Evolutionary conservation across 257 asterid species (phyloP).

Genomic region (Petrea volubilis): DNA sequence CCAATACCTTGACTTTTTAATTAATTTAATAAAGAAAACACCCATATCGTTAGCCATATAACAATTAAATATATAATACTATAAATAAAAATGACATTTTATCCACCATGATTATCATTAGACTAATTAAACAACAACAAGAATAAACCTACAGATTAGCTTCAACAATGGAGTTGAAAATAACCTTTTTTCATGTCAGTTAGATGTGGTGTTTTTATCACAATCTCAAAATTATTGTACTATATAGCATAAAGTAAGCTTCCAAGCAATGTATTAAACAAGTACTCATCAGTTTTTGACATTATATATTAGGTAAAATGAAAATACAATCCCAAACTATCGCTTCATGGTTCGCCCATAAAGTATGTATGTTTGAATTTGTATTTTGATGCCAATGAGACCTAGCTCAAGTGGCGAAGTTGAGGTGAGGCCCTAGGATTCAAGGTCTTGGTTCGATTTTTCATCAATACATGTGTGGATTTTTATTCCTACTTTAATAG

Average conservation of each 20-base stretch:
- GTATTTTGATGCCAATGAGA: no score
- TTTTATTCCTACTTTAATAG: no score
- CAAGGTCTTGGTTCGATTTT: no score
- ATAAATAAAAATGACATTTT: neutral
- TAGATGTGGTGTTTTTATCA: neutral
- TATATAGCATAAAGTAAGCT: neutral
- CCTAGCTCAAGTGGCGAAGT: no score
- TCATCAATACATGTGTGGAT: no score
- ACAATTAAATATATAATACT: neutral
- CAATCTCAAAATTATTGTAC: no score
- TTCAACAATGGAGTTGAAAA: neutral
- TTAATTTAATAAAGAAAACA: no score
- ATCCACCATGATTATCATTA: neutral
- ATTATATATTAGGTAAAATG: slow-evolving; percentile 1
- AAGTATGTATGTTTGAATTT: no score
- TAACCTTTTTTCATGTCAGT: neutral
- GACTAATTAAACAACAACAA: neutral
- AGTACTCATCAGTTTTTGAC: neutral
- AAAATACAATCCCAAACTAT: neutral
- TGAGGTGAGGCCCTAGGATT: no score
- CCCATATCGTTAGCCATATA: no score
- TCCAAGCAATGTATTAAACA: neutral
- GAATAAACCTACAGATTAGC: neutral
- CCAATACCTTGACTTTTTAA: no score
- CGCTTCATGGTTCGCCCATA: no score